Percentiles rank a stretch among this genome's conserved stretches.
phyloP scores from a whole-genome alignment of 164 flowering plant genomes.

The Tetracentron sinense region DNA sequence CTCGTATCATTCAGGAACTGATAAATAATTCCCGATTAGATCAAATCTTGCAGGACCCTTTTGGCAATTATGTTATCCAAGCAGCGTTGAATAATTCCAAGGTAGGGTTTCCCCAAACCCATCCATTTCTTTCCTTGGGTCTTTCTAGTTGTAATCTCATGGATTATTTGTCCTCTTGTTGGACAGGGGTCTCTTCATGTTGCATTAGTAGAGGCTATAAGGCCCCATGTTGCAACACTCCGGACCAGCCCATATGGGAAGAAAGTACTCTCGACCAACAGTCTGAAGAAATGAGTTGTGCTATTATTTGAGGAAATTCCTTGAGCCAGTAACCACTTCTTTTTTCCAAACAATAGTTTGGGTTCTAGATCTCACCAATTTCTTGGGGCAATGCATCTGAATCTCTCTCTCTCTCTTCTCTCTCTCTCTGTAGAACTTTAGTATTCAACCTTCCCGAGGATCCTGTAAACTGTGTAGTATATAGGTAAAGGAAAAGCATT shows the following conservation, averaged over 20 bases:
- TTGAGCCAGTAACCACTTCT: not conserved
- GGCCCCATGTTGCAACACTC: conserved; percentile 43
- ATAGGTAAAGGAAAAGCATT: conserved; percentile 2
- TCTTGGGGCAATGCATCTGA: conserved; percentile 3
- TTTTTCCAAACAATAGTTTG: not conserved
- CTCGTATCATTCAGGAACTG: conserved; percentile 47
- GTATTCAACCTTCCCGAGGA: conserved; percentile 9
- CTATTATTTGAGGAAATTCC: not conserved
- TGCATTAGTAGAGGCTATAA: conserved; percentile 51
- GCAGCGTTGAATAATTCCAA: conserved; percentile 49
- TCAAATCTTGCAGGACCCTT: conserved; percentile 62
- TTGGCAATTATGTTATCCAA: conserved; percentile 71
- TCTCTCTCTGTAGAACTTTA: not conserved
- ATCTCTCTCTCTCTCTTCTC: not conserved
- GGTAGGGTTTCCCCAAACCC: conserved; percentile 23
- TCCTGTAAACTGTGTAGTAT: conserved; percentile 30
- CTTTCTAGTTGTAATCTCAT: not conserved
- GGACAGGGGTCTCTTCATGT: conserved; percentile 47
- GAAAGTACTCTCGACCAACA: conserved; percentile 46
- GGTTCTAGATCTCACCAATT: not conserved
- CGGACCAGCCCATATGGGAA: conserved; percentile 65
- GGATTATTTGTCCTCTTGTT: conserved; percentile 2
- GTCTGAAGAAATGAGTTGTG: conserved; percentile 37
- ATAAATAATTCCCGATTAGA: conserved; percentile 36
- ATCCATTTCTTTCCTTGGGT: no score